Base-by-base conservation (phyloP, 176 grass and related monocot genomes). In the Microstegium vimineum region DNA sequence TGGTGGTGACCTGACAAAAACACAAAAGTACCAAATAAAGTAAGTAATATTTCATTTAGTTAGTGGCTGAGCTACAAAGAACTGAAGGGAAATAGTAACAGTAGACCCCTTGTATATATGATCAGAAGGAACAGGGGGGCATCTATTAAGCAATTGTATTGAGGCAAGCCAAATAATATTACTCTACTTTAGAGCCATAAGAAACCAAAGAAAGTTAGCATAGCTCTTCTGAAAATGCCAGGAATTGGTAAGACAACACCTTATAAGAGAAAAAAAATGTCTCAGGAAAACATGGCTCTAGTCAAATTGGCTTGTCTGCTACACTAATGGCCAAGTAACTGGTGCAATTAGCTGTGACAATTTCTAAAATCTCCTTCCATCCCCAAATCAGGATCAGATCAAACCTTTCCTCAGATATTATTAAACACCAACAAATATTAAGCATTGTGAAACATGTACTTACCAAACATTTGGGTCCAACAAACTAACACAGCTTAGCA, bases 1-100 rank as follows among this genome's bases (percentile, higher is more conserved):
- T 32, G 77, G 82, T 25, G 82, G 90, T 51, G 82, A 82, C 54
- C 90, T 92, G 73, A 71, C 37, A 82, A 74, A 60, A 77, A 86
- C 60, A 88, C 3, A 73, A 31, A 2, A 2, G 30, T 18, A 71
- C 13, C 75, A 52, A 78, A 73, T 60, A 63, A 52, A 33, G 34
- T 68, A 22, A 56, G 69, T 15, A 56, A 14, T 66, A 37, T 25
- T 54, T 4, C 38, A 46, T 69, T 34, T 51, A 28, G 3, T 69
- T 26, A 25, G 17, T 31, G 38, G 27, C 4, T 8, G 3, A 69
- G 6, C 42, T 10, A 9, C 23, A 66, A 52, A 33, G 27, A 42
- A 20, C 51, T 13, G 9, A 42, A 9, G 6, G 45, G 30, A 64
- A 35, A 71, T 57, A 69, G 22, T 72, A 71, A 22, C 15, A 34